These are phyloP conservation scores for Exophiala viscosa DNA, from an alignment of 2,329 filamentous ascomycete species.

Conservation along the genomic window DNA sequence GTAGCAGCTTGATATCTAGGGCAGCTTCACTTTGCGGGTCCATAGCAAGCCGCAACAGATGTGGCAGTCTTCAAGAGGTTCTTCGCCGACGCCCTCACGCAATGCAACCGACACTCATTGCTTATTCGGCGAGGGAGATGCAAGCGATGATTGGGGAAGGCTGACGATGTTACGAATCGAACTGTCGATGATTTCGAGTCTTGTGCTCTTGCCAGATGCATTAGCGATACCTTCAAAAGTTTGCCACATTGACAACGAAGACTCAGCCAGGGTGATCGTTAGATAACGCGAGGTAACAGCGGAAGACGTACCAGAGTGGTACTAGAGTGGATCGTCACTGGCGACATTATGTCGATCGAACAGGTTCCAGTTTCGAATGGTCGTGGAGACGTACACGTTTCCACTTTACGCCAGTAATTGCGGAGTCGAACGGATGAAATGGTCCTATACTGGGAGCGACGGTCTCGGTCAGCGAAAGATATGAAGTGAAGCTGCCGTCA, in stretches of 20 bases:
- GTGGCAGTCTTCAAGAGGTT: conserved; percentile 10
- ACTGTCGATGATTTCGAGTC: too few relatives aligned
- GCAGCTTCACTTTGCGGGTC: conserved; percentile 6
- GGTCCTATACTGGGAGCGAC: too few relatives aligned
- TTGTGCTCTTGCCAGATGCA: too few relatives aligned
- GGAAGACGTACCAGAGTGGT: not conserved
- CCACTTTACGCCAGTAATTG: not conserved
- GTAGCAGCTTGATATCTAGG: too few relatives aligned
- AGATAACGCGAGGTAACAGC: not conserved
- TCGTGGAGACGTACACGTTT: conserved; percentile 7
- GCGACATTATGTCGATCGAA: not conserved
- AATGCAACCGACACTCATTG: conserved; percentile 5
- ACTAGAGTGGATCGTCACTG: not conserved
- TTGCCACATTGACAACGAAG: conserved; percentile 13
- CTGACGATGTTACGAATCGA: too few relatives aligned
- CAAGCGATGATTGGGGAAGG: not conserved
- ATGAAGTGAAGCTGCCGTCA: too few relatives aligned
- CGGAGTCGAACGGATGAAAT: too few relatives aligned
- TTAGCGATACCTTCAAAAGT: not conserved
- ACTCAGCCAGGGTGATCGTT: not conserved
- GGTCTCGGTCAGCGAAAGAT: too few relatives aligned
- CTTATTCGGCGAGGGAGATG: conserved; percentile 1
- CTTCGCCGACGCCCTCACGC: not conserved
- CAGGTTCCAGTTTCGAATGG: conserved; percentile 4
- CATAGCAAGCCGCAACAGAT: conserved; percentile 12